phyloP scores from a whole-genome alignment of 192 early-diverging fungal species.

The Pilobolus umbonatus region DNA sequence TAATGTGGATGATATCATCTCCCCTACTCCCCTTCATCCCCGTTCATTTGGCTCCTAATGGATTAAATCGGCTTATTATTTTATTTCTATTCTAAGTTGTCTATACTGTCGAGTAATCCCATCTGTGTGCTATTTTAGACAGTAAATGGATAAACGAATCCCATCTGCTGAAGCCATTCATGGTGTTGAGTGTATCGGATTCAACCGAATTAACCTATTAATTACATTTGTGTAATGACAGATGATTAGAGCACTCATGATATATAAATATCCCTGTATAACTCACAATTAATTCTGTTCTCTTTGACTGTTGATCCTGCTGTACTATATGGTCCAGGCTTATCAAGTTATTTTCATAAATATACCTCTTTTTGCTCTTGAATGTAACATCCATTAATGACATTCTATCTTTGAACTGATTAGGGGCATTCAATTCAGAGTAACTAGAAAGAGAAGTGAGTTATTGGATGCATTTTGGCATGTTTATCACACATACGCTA shows the following conservation, averaged over 20 bases:
- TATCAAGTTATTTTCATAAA: not conserved
- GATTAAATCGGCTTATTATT: not conserved
- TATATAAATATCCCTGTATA: not conserved
- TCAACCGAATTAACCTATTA: conserved; percentile 8
- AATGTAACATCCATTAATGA: conserved; percentile 10
- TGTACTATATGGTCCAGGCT: not conserved
- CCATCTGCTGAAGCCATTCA: not conserved
- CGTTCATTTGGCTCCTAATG: not conserved
- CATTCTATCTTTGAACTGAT: conserved; percentile 2
- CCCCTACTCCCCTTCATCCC: not conserved
- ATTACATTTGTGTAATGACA: not conserved
- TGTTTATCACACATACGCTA: not conserved
- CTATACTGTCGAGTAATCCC: conserved; percentile 4
- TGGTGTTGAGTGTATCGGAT: not conserved
- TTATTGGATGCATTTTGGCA: not conserved
- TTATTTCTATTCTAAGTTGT: not conserved
- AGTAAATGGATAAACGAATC: not conserved
- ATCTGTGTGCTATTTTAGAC: not conserved
- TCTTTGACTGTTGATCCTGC: conserved; percentile 1
- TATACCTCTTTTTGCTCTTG: conserved; percentile 5
- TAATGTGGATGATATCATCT: not conserved
- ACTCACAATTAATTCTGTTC: conserved; percentile 6
- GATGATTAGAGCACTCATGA: not conserved
- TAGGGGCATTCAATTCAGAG: conserved; percentile 5
- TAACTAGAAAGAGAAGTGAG: not conserved